Base-by-base conservation (phyloP, 805 yeast species). In the Cyberlindnera petersonii region DNA sequence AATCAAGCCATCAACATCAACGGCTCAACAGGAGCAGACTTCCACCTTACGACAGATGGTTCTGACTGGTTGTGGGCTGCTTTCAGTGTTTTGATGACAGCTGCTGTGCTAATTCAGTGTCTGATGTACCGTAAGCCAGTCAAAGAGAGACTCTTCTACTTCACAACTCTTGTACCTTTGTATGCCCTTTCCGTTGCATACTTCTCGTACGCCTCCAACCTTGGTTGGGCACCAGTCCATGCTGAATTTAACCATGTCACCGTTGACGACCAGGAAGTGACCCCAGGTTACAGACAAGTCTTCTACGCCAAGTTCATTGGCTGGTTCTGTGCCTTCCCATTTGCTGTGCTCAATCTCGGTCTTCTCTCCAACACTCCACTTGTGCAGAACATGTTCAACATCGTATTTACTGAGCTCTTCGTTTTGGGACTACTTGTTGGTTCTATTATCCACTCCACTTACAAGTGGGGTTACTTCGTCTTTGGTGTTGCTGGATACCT, bases 61-160 rank as follows among this genome's bases (percentile, higher is more conserved):
- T 76, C 83, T 7, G 75, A 74, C 30, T 79, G 83, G 84, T 66
- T 75, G 45, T 79, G 83, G 83, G 74, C 85, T 2, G 79, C 64
- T 6, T 77, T 78, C 49, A 56, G 72, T 4, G 39, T 74, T 16
- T 70, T 75, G 51, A 61, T 64, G 14, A 31, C 66, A 1, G 55
- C 65, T n/a, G 52, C 74, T 6, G 19, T 66, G 3, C 28, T 40
- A 33, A 29, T 55, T 55, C 43, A 47, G 36, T 29, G 42, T 46
- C 33, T 35, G 24, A 61, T 62, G 46, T 62, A 50, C 17, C 39
- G 31, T 35, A 37, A 35, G 26, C 34, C 64, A 63, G 42, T 37
- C 31, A 44, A 36, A 26, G 42, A 39, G 39, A 42, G 47, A 49
- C 62, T 39, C 53, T 68, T 47, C 33, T 60, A 44, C 60, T 63